Percentiles rank a stretch among this genome's conserved stretches.
These are phyloP conservation scores for Penicillium crystallinum DNA, from an alignment of 495 filamentous ascomycete genomes.

Conservation along the genomic window DNA sequence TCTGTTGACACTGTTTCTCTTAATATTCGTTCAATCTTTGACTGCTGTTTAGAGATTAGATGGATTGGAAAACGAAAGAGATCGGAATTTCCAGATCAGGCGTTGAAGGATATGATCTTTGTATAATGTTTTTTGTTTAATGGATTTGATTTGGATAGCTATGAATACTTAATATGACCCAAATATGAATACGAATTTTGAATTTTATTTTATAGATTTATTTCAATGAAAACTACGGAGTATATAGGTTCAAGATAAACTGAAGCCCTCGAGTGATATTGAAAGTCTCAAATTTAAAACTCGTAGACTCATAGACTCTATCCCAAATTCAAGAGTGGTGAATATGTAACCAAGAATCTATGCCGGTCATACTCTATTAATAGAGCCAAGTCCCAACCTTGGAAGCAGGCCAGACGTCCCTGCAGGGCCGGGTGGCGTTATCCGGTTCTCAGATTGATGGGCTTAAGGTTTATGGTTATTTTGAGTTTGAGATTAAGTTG, in stretches of 20 bases:
- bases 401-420: background rate
- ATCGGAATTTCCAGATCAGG: slow-evolving; percentile 4
- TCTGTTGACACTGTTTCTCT: background rate
- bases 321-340: background rate
- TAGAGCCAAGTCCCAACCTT: background rate
- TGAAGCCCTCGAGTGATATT: no score
- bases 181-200: slow-evolving; percentile 5
- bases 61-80: background rate
- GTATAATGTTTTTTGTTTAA: slow-evolving; percentile 1
- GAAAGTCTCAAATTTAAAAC: no score
- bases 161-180: slow-evolving; percentile 15
- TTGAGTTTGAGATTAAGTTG: background rate
- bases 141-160: background rate
- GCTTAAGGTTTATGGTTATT: background rate
- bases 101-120: slow-evolving; percentile 11
- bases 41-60: background rate
- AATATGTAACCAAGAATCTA: background rate
- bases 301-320: background rate
- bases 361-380: slow-evolving; percentile 1
- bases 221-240: no score
- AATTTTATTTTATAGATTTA: background rate
- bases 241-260: no score
- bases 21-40: background rate
- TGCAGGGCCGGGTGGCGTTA: background rate
- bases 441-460: background rate